A percentile compares a stretch with the other conserved stretches of the same genome.
Conservation (phyloP, 805 yeast genomes). For the Candida chilensis region DNA sequence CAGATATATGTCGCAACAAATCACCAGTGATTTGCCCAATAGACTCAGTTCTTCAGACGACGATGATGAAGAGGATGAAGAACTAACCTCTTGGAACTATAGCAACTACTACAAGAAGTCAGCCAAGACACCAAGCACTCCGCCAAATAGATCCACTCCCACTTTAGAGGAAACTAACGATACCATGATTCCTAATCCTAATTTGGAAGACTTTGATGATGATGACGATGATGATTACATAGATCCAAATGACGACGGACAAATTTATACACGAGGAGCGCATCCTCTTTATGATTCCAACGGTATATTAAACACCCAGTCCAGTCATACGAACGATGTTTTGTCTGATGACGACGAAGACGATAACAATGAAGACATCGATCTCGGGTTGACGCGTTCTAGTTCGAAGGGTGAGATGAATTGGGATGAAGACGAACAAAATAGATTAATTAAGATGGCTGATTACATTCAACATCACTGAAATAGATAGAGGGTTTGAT, state of each 20-base stretch:
- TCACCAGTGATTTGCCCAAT: constrained; percentile 43
- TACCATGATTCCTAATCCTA: constrained; percentile 1
- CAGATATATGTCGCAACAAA: constrained; percentile 70
- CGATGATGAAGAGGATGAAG: constrained; percentile 44
- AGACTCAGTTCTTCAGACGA: constrained; percentile 46
- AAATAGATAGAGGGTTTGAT: no score
- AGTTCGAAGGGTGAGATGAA: constrained; percentile 23
- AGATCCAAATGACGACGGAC: constrained; percentile 79
- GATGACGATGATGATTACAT: constrained; percentile 60
- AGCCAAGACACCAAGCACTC: constrained; percentile 4
- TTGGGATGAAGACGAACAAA: constrained; percentile 20
- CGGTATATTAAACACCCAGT: background rate
- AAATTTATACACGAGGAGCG: constrained; percentile 53
- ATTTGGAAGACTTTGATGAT: constrained; percentile 13
- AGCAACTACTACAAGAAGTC: constrained; percentile 5
- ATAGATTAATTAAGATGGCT: constrained; percentile 16
- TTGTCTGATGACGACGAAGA: constrained; percentile 12
- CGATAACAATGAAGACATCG: constrained; percentile 18
- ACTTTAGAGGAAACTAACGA: no score
- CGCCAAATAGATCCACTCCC: no score
- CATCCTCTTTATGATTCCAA: constrained; percentile 51
- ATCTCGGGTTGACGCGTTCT: constrained; percentile 19
- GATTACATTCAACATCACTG: constrained; percentile 1
- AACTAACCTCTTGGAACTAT: constrained; percentile 4
- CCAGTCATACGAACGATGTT: background rate